Percentiles rank a stretch among this genome's conserved stretches.
Evolutionary conservation across 805 yeast genomes (phyloP).

Genomic region (Teunomyces cretensis): DNA sequence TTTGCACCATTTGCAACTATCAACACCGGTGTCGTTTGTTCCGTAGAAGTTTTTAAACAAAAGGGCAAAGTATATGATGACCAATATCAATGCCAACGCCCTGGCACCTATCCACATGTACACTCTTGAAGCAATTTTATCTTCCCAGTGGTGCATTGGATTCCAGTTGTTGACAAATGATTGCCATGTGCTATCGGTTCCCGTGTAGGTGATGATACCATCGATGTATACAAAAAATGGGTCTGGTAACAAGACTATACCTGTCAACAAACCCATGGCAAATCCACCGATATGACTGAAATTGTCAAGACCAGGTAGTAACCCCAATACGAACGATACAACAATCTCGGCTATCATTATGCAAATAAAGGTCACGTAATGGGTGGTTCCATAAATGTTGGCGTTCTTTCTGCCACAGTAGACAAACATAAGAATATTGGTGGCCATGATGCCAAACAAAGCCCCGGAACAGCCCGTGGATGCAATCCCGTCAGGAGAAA

Average conservation of each 20-base stretch:
- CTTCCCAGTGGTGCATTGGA: conserved; percentile 32
- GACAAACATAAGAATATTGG: conserved; percentile 56
- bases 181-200: conserved; percentile 28
- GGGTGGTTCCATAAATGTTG: conserved; percentile 44
- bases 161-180: conserved; percentile 40
- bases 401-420: conserved; percentile 51
- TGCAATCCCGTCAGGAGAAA: conserved; percentile 63
- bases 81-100: conserved; percentile 41
- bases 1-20: conserved; percentile 68
- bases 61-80: conserved; percentile 50
- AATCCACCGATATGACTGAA: conserved; percentile 78
- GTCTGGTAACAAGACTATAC: conserved; percentile 52
- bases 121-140: conserved; percentile 40
- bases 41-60: conserved; percentile 49
- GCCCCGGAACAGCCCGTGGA: conserved; percentile 74
- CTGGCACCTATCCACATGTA: conserved; percentile 55
- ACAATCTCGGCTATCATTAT: conserved; percentile 57
- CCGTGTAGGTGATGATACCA: conserved; percentile 37
- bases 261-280: conserved; percentile 54
- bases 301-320: conserved; percentile 73
- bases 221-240: conserved; percentile 50
- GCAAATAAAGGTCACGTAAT: conserved; percentile 45
- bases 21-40: conserved; percentile 37
- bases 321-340: conserved; percentile 59
- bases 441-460: conserved; percentile 65